A percentile compares a stretch with the other conserved stretches of the same genome.
These are phyloP conservation scores for Trichomonas tenax DNA, from an alignment of 208 protist species.

Conservation along the genomic window DNA sequence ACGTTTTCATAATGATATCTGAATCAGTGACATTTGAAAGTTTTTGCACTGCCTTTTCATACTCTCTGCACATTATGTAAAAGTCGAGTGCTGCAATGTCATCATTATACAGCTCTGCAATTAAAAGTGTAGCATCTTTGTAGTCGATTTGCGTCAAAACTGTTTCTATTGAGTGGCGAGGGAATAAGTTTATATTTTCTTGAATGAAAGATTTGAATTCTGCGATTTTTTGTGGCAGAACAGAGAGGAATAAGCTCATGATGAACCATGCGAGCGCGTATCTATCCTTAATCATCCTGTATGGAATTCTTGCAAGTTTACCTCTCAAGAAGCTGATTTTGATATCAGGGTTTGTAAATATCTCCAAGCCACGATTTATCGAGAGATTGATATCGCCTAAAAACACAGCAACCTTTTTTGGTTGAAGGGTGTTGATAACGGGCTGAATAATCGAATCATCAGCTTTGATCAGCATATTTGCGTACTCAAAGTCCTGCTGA, in stretches of 20 bases:
- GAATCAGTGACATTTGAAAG: neutral
- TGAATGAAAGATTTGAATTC: neutral
- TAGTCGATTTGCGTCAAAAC: neutral
- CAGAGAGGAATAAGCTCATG: neutral
- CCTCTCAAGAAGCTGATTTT: neutral
- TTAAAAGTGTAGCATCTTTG: neutral
- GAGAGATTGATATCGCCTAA: neutral
- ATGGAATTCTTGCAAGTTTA: neutral
- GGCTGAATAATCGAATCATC: neutral
- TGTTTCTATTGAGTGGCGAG: neutral
- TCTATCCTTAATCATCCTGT: neutral
- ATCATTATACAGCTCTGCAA: neutral
- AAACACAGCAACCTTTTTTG: neutral
- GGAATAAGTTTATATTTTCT: neutral
- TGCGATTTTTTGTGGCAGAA: neutral
- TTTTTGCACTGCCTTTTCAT: neutral
- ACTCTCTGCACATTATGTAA: neutral
- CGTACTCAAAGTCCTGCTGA: neutral
- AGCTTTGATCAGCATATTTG: neutral
- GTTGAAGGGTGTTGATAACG: neutral
- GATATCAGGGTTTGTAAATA: neutral
- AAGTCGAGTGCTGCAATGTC: neutral
- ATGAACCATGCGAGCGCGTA: neutral
- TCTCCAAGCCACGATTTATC: neutral
- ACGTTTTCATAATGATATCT: neutral